Conservation (phyloP, 495 filamentous ascomycete genomes). For the Polyplosphaeria fusca region DNA sequence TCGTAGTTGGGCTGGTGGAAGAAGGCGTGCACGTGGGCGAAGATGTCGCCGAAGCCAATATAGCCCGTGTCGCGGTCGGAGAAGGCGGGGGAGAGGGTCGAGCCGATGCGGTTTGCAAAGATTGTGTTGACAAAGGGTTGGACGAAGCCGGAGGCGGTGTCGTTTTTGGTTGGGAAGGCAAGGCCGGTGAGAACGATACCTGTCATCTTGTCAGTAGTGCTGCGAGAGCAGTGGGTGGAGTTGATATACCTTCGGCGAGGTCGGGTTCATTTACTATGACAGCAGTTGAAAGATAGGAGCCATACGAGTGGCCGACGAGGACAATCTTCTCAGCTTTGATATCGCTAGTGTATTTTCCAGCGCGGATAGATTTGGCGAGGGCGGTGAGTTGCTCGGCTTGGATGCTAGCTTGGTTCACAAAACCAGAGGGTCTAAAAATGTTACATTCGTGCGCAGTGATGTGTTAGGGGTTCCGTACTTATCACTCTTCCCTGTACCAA, state of each 20-base stretch:
- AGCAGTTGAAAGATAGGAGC: constrained; percentile 13
- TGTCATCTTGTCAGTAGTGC: neutral
- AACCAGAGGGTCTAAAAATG: constrained; percentile 20
- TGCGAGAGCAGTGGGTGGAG: neutral
- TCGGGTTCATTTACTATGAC: constrained; percentile 10
- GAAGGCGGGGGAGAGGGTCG: neutral
- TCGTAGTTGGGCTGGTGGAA: constrained; percentile 23
- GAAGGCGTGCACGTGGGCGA: constrained; percentile 23
- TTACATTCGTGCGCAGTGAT: neutral
- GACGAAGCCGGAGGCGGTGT: neutral
- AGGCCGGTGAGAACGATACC: constrained; percentile 26
- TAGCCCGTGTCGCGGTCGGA: constrained; percentile 24
- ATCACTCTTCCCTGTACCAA: constrained; percentile 27
- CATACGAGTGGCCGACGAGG: constrained; percentile 33
- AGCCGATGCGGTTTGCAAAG: constrained; percentile 22
- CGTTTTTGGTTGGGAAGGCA: constrained; percentile 7
- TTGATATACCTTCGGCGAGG: constrained; percentile 21
- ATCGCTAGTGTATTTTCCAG: constrained; percentile 16
- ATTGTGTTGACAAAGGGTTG: neutral
- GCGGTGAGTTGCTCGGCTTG: constrained; percentile 13
- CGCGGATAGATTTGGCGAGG: constrained; percentile 8
- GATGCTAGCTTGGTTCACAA: constrained; percentile 11
- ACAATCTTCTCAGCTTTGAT: constrained; percentile 22
- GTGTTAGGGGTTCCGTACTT: constrained; percentile 1
- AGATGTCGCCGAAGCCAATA: constrained; percentile 29